These are phyloP conservation scores for Rhizoclosmatium sp. DNA, from an alignment of 192 early-diverging fungal species.

Conservation along the genomic window DNA sequence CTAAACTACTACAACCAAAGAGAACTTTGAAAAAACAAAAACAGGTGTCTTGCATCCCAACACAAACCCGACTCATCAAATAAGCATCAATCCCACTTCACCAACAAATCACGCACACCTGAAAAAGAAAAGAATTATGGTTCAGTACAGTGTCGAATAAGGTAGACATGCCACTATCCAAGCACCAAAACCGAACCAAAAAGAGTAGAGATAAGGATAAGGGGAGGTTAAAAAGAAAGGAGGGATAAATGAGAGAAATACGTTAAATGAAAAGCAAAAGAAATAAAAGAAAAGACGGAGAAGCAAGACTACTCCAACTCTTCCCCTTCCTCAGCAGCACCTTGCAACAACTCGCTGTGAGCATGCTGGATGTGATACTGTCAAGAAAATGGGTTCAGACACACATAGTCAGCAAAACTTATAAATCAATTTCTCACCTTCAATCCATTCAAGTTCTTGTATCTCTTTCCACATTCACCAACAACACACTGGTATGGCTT, in stretches of 20 bases:
- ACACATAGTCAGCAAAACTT: neutral
- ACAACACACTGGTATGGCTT: slow-evolving; percentile 75
- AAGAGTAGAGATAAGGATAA: neutral
- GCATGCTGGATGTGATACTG: slow-evolving; percentile 65
- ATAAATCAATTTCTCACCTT: slow-evolving; percentile 61
- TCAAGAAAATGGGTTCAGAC: slow-evolving; percentile 6
- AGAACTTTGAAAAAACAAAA: neutral
- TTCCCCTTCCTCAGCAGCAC: neutral
- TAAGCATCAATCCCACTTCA: neutral
- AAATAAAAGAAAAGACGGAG: neutral
- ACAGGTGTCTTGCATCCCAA: neutral
- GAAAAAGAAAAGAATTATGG: neutral
- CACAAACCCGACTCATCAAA: neutral
- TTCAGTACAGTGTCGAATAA: neutral
- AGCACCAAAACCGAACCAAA: neutral
- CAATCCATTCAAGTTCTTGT: slow-evolving; percentile 98
- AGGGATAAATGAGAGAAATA: neutral
- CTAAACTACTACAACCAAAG: too few relatives aligned
- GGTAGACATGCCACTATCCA: too few relatives aligned
- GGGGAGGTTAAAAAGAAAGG: slow-evolving; percentile 9
- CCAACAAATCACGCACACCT: neutral
- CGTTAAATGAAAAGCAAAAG: neutral
- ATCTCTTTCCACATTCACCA: slow-evolving; percentile 93
- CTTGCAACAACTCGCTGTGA: slow-evolving; percentile 24
- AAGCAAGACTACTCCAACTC: slow-evolving; percentile 4